Evolutionary conservation across 768 basidiomycete species (phyloP), one percentile per base, ranked within the genome.

Genomic region (Brasilioporus rufonigricans): DNA sequence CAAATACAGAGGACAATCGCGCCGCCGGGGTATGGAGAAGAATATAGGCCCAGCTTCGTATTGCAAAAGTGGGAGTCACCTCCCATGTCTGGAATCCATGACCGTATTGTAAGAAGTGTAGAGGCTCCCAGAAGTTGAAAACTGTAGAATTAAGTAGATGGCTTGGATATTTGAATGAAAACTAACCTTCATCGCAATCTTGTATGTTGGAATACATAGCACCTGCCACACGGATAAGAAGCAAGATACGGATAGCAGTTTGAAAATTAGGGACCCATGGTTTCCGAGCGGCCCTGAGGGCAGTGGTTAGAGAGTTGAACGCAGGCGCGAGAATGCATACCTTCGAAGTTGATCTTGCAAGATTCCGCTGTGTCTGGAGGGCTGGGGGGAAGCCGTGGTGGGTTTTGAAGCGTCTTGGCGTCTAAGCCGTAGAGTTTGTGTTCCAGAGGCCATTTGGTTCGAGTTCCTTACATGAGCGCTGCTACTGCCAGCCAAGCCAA

Each of bases 1-100:
- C 80, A 23, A 83, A 76, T 19, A 85, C 56, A 39, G 82, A 73
- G 14, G 85, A 77, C 12, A 91, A 52, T 56, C 78, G 83, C 35
- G 84, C 79, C 7, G 86, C 85, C 0, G 86, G 69, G n/a, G 85
- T 64, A 67, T 98, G 93, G 16, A 97, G 66, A 36, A 93, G 67
- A 53, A 97, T 83, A 72, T 98, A 98, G 12, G 93, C 84, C 93
- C 94, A 98, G 60, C 93, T 95, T 60, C 97, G 80, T 59, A 99
- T 85, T n/a, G 94, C 85, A 67, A 87, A 97, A 49, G 80, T 74
- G 12, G 97, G 94, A 10, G 94, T 90, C 6, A 91, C 83, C 68
- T 99, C 97, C 97, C 97, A 99, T 0, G 97, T 98, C 73, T 98
- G 96, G 71, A 99, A 98, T 9, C 91, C 97, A 56, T 85, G 78